Percentiles rank a stretch among this genome's conserved stretches.
phyloP scores from a whole-genome alignment of 345 rosid genomes.

The Carallia pectinifolia region DNA sequence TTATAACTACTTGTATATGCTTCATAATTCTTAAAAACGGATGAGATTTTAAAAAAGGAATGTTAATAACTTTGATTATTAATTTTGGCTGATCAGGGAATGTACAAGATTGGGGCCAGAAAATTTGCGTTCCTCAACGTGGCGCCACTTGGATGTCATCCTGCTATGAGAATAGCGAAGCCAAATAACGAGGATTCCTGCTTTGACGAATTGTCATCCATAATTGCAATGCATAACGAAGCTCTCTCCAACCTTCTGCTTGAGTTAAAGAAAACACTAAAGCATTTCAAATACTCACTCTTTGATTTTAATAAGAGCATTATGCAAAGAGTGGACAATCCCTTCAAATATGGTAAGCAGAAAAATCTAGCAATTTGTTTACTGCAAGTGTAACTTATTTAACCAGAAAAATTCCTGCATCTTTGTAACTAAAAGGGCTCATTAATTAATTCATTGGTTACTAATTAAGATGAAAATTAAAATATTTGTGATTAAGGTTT shows the following conservation, averaged over 20 bases:
- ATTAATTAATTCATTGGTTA: not conserved
- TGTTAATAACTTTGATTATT: no score
- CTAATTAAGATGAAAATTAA: not conserved
- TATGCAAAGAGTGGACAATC: slow-evolving; percentile 48
- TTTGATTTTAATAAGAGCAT: slow-evolving; percentile 54
- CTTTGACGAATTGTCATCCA: slow-evolving; percentile 39
- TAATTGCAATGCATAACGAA: slow-evolving; percentile 52
- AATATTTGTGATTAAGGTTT: slow-evolving; percentile 40
- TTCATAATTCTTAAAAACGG: not conserved
- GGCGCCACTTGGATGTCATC: slow-evolving; percentile 60
- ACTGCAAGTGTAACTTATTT: no score
- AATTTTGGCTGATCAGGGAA: slow-evolving; percentile 35
- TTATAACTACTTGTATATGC: not conserved
- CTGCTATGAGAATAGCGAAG: slow-evolving; percentile 38
- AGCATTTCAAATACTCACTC: slow-evolving; percentile 61
- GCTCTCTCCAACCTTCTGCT: slow-evolving; percentile 41
- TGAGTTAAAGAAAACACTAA: slow-evolving; percentile 35
- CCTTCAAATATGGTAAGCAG: slow-evolving; percentile 64
- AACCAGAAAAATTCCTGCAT: no score
- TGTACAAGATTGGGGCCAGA: slow-evolving; percentile 57
- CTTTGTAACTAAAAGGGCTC: not conserved
- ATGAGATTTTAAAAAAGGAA: not conserved
- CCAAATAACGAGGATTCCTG: slow-evolving; percentile 39
- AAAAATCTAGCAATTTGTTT: no score
- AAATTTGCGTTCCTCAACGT: slow-evolving; percentile 64